These are phyloP conservation scores for Aureobasidium vineae DNA, from an alignment of 2,329 filamentous ascomycete genomes.

Conservation along the genomic window DNA sequence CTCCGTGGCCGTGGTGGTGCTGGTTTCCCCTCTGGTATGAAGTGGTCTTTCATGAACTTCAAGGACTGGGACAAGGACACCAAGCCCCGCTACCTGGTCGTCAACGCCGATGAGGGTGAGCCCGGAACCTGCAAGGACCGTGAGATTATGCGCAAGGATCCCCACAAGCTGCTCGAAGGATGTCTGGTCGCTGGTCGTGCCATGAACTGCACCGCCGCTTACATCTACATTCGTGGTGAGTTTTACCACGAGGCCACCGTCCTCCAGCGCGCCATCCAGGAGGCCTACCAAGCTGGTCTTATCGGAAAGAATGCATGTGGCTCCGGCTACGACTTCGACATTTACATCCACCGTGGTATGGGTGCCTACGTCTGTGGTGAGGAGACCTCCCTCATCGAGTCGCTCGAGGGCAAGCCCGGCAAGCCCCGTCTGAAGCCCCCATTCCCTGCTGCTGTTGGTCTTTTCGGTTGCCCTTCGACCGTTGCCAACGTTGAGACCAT, in stretches of 20 bases:
- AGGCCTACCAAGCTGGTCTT: conserved; percentile 89
- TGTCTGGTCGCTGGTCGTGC: conserved; percentile 93
- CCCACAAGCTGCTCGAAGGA: conserved; percentile 97
- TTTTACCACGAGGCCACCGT: conserved; percentile 95
- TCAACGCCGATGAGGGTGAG: conserved; percentile 98
- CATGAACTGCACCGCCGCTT: conserved; percentile 98
- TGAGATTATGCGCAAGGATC: conserved; percentile 99
- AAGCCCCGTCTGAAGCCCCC: conserved; percentile 98
- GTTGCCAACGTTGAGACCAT: conserved; percentile 98
- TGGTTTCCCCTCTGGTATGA: conserved; percentile 95
- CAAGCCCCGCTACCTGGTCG: conserved; percentile 93
- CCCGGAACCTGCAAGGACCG: conserved; percentile 99
- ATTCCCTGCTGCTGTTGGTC: conserved; percentile 93
- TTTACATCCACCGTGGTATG: conserved; percentile 94
- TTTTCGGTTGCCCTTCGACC: conserved; percentile 97
- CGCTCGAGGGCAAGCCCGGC: conserved; percentile 95
- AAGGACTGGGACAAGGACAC: conserved; percentile 99
- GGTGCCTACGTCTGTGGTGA: conserved; percentile 98
- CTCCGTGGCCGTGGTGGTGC: conserved; percentile 94
- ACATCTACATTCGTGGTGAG: conserved; percentile 99
- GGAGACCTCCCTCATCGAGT: conserved; percentile 97
- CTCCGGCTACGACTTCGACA: conserved; percentile 95
- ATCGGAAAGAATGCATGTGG: conserved; percentile 99
- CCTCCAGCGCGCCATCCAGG: conserved; percentile 92
- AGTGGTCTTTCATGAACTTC: conserved; percentile 99